Base-by-base conservation (phyloP, 108 stramenopile genomes). In the Skeletonema menzelii region DNA sequence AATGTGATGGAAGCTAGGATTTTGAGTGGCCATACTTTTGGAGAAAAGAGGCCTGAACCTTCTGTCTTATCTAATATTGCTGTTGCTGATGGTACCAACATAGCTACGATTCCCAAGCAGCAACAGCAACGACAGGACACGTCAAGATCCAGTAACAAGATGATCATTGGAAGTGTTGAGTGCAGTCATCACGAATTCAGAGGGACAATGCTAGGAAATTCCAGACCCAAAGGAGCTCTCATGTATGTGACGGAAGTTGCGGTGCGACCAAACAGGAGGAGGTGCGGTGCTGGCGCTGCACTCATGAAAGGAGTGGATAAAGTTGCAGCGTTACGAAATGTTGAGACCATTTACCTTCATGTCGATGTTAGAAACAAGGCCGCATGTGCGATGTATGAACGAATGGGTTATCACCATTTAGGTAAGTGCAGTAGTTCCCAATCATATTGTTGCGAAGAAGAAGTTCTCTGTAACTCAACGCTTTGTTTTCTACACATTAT, bases 191-290 rank as follows among this genome's bases (percentile, higher is more conserved):
- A 93, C 63, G 94, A 95, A 79, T 93, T 95, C 59, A 53, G 71
- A 40, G 82, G 80, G 10, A 95, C 94, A 8, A 56, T 75, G 30
- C 70, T 95, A 11, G 94, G 91, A 27, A 62, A 60, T 34, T 66
- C 80, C 0, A 69, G 90, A 58, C 88, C 74, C 3, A 75, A 65
- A 27, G 66, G 77, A 27, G 84, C 89, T 6, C 71, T 93, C 0
- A 49, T 95, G 73, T 95, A 95, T 56, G 69, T 95, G 0, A 95
- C 94, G 7, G 94, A 93, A 86, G 94, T 95, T 0, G 91, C 91
- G 7, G 94, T 92, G 7, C 63, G 73, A 35, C 69, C 90, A 2
- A 63, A 49, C 5, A 80, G 72, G 7, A 80, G 94, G 24, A 77
- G 90, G 77, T 74, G 75, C 44, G 94, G 94, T 8, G 85, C 87